phyloP scores from a whole-genome alignment of 805 yeast species.

The Kuraishia cidri region DNA sequence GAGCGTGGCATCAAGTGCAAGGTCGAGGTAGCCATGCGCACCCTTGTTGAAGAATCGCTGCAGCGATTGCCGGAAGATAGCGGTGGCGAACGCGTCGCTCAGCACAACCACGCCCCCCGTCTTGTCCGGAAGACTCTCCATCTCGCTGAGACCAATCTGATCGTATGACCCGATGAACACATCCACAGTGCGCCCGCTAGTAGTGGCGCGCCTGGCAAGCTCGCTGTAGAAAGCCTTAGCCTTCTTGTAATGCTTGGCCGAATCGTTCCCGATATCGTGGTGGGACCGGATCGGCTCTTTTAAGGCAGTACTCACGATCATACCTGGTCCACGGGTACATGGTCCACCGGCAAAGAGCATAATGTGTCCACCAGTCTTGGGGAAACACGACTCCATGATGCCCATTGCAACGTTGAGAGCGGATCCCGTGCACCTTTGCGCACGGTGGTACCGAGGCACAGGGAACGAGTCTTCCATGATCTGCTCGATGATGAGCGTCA shows the following conservation, averaged over 20 bases:
- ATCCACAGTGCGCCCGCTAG: constrained; percentile 46
- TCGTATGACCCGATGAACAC: constrained; percentile 60
- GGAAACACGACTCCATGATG: constrained; percentile 25
- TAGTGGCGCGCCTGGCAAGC: constrained; percentile 36
- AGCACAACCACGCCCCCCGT: constrained; percentile 60
- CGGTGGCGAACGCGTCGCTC: constrained; percentile 57
- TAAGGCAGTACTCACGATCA: constrained; percentile 42
- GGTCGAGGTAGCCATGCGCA: constrained; percentile 20
- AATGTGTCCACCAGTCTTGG: constrained; percentile 45
- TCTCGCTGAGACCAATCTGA: constrained; percentile 60
- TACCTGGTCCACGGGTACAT: constrained; percentile 59
- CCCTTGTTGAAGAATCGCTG: constrained; percentile 38
- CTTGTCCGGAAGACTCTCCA: constrained; percentile 45
- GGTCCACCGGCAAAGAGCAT: constrained; percentile 55
- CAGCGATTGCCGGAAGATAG: constrained; percentile 61
- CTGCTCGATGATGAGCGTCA: constrained; percentile 38
- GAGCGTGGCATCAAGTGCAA: constrained; percentile 53
- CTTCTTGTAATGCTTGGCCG: constrained; percentile 28
- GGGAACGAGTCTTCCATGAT: constrained; percentile 42
- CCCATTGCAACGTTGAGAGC: constrained; percentile 42
- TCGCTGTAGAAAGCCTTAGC: constrained; percentile 38
- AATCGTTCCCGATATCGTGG: constrained; percentile 43
- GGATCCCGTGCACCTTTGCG: constrained; percentile 48
- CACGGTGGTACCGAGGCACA: constrained; percentile 31
- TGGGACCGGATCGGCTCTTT: constrained; percentile 64